Percentiles rank a stretch among this genome's conserved stretches.
phyloP scores from a whole-genome alignment of 2,329 filamentous ascomycete genomes.

The Gremmenia infestans region DNA sequence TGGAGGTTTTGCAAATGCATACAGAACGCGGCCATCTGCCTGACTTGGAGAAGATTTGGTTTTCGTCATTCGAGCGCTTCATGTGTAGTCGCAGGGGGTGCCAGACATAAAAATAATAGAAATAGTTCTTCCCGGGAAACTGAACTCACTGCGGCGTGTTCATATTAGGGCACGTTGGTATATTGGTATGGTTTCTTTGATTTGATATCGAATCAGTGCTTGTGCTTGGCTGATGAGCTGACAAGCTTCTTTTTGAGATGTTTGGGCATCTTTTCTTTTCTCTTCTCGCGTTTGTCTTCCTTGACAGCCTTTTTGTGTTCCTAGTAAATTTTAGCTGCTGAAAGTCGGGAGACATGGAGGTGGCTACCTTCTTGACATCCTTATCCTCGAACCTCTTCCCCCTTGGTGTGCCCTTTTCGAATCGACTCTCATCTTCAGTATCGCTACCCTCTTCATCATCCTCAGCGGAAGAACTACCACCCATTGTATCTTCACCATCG shows the following conservation, averaged over 20 bases:
- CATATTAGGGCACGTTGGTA: neutral
- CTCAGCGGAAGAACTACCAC: slow-evolving; percentile 37
- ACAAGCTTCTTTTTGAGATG: slow-evolving; percentile 89
- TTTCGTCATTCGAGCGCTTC: slow-evolving; percentile 27
- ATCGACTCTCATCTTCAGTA: slow-evolving; percentile 48
- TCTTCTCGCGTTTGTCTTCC: slow-evolving; percentile 89
- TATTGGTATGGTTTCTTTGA: slow-evolving; percentile 1
- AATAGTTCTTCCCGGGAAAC: neutral
- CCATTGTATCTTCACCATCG: slow-evolving; percentile 36
- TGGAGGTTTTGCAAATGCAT: slow-evolving; percentile 20
- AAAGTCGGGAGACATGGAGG: slow-evolving; percentile 2
- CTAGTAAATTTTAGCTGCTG: slow-evolving; percentile 16
- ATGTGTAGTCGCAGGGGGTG: neutral
- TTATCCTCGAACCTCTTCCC: slow-evolving; percentile 89
- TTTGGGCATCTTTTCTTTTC: slow-evolving; percentile 95
- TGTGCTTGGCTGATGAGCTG: slow-evolving; percentile 38
- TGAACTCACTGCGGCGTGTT: neutral
- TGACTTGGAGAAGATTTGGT: slow-evolving; percentile 15
- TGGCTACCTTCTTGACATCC: slow-evolving; percentile 70
- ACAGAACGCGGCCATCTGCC: slow-evolving; percentile 21
- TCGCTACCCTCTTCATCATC: slow-evolving; percentile 38
- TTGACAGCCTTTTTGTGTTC: slow-evolving; percentile 88
- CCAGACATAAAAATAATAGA: neutral
- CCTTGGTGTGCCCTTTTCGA: slow-evolving; percentile 64
- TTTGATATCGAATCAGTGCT: slow-evolving; percentile 23